Evolutionary conservation across 2,329 filamentous ascomycete species (phyloP), one percentile per base, ranked within the genome.

Genomic region (Colletotrichum euphorbiae): DNA sequence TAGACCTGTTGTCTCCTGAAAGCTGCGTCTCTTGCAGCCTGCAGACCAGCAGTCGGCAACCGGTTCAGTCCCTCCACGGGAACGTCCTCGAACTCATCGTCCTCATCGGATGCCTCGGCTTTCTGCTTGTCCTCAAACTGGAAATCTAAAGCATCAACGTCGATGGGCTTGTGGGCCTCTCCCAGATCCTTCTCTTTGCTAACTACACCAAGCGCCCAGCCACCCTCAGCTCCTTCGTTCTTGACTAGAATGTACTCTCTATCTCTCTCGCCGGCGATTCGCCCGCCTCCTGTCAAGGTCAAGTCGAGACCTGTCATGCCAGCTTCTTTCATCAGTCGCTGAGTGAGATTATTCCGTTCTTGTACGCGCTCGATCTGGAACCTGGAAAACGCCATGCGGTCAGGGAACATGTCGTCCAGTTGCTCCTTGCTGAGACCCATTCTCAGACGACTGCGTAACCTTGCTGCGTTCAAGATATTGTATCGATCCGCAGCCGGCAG

Each of bases 401-500:
- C 92, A 0, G 96, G 95, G 77, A 99, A 99, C 96, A 99, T 99
- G 51, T 86, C 88, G 72, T 98, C 94, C 13, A 99, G 81, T 79
- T 99, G 96, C 71, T 99, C 95, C 79, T 98, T 98, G 64, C 93
- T 97, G 74, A 97, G 88, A 0, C 96, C 96, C 95, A 99, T 97
- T 76, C 96, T 89, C 74, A 99, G 83, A 60, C 96, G 87, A 77
- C 93, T 97, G 64, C 96, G 86, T 69, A 99, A 77, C 69, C 96
- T 87, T 2, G 97, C 96, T 1, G 97, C 96, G 76, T 99, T 99
- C 21, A 99, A 81, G 60, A 99, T 99, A 74, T 98, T 98, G 82
- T 99, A 99, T 55, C 95, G 89, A 81, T 99, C 96, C 2, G 91
- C 91, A 1, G 94, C 86, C 0, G 97, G 96, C 65, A 99, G 80